These are phyloP conservation scores for Calocera cornea DNA, from an alignment of 768 basidiomycete species.

Conservation along the genomic window DNA sequence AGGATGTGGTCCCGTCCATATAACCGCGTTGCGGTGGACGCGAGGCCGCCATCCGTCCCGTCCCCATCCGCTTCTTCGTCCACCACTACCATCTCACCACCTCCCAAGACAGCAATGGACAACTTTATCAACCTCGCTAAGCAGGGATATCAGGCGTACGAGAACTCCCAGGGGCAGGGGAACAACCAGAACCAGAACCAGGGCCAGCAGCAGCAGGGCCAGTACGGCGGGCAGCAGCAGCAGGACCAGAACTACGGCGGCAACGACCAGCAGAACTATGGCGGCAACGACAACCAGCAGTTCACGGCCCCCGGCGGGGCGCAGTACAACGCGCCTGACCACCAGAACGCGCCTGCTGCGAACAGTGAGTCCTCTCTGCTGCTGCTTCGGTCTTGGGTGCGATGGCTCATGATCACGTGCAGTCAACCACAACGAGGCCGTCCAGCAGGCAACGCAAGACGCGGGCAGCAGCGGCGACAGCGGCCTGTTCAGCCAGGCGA, in stretches of 20 bases:
- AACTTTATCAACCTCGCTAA: conserved; percentile 57
- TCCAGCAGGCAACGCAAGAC: conserved; percentile 40
- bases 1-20: not conserved
- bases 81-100: not conserved
- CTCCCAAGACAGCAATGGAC: conserved; percentile 32
- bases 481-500: conserved; percentile 37
- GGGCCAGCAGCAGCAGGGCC: conserved; percentile 22
- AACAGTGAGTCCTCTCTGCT: conserved; percentile 5
- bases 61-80: not conserved
- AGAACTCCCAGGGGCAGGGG: conserved; percentile 34
- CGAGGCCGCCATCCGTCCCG: not conserved
- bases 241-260: conserved; percentile 19
- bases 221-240: conserved; percentile 10
- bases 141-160: conserved; percentile 45
- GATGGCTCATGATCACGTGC: not conserved
- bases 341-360: conserved; percentile 3
- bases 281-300: conserved; percentile 6
- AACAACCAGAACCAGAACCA: conserved; percentile 8
- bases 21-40: not conserved
- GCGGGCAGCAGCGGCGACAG: conserved; percentile 38
- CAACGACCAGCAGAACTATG: conserved; percentile 12
- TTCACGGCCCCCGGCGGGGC: conserved; percentile 10
- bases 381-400: not conserved
- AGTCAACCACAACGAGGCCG: conserved; percentile 56
- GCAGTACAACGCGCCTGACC: not conserved